Evolutionary conservation across 345 rosid genomes (phyloP), one percentile per base, ranked within the genome.

Genomic region (Tarenaya hassleriana): DNA sequence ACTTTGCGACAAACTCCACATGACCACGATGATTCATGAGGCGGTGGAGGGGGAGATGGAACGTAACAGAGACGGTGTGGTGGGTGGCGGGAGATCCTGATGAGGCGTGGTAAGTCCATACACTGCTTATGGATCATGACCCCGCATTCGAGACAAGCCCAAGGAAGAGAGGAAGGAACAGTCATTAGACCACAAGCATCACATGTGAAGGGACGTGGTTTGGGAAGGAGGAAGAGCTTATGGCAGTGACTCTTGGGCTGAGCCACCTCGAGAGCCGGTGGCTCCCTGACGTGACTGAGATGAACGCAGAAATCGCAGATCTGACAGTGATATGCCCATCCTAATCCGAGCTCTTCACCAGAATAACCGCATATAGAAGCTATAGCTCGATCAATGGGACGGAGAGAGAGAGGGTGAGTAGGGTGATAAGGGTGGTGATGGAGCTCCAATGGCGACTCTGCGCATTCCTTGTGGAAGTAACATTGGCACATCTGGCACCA

Each of bases 191-290:
- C 18, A 2, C 62, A 58, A 0, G 27, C 0, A 13, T 58, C 3
- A 9, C 62, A 58, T 10, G 53, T 37, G 4, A 58, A 47, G 10
- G 16, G 43, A 12, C 1, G 6, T 9, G 42, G 40, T 43, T 8
- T 55, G 5, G 41, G 60, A 20, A 16, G 46, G 13, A 34, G 46
- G 6, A 43, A 33, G 42, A 56, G 52, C 34, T 50, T 19, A 15
- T 45, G 52, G 15, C 34, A 10, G 33, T 56, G 52, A 3, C 51
- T 34, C 21, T 56, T 56, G 10, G 1, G 9, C 20, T 34, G 34
- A 20, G 44, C 12, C 3, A 45, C 35, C 4, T 44, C 0, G 20
- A 35, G 10, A 1, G 43, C 24, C 35, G 46, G 8, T 7, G 44
- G 44, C 41, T 34, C 35, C 44, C 34, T 13, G 0, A 20, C 43